phyloP scores from a whole-genome alignment of 805 yeast genomes.

The Candida ortonii region DNA sequence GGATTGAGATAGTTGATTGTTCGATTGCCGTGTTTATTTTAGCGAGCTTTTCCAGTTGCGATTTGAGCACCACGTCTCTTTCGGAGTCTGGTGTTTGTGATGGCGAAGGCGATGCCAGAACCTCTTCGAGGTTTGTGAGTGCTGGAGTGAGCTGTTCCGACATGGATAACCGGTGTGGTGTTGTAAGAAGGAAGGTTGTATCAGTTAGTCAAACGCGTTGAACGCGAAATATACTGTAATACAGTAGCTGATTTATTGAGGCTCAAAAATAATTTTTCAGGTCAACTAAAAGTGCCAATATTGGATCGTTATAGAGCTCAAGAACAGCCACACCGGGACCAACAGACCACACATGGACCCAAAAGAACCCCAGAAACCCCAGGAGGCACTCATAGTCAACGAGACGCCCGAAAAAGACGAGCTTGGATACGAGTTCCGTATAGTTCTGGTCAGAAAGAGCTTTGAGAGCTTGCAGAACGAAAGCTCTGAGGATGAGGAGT shows the following conservation, averaged over 20 bases:
- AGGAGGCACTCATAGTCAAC: constrained; percentile 9
- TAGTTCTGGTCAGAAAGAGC: constrained; percentile 38
- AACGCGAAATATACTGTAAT: too few species aligned
- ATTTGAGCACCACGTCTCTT: constrained; percentile 13
- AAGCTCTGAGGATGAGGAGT: constrained; percentile 18
- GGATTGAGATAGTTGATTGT: constrained; percentile 19
- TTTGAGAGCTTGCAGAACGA: constrained; percentile 32
- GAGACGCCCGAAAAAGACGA: constrained; percentile 31
- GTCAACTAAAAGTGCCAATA: too few species aligned
- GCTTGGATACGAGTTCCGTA: constrained; percentile 46
- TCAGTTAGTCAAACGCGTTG: constrained; percentile 3
- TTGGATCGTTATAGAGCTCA: too few species aligned
- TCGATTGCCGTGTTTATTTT: constrained; percentile 19
- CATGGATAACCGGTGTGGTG: too few species aligned
- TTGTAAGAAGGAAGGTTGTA: too few species aligned
- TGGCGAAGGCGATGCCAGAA: constrained; percentile 11
- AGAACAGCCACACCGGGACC: too few species aligned
- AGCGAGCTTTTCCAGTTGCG: constrained; percentile 16
- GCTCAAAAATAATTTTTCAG: too few species aligned
- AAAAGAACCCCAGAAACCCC: too few species aligned
- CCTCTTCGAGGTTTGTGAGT: constrained; percentile 13
- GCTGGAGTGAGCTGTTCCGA: constrained; percentile 18
- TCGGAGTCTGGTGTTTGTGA: constrained; percentile 7
- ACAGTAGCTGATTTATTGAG: too few species aligned
- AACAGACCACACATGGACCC: too few species aligned